A percentile compares a stretch with the other conserved stretches of the same genome.
phyloP scores from a whole-genome alignment of 768 basidiomycete species.

The Termitomyces sp. region DNA sequence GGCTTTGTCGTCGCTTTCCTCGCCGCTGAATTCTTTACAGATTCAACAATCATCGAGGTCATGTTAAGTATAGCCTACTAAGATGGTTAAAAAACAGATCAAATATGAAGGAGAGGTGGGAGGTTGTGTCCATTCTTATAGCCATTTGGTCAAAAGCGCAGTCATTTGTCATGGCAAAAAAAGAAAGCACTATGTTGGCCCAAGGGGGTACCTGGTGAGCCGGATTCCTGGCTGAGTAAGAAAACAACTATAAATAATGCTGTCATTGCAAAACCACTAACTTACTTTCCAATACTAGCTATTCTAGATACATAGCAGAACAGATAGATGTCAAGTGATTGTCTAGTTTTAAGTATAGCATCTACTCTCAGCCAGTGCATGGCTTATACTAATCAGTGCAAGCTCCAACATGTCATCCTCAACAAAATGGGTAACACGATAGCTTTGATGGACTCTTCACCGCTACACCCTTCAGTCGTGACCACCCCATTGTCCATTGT shows the following conservation, averaged over 20 bases:
- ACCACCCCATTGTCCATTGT: background rate
- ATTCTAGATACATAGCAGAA: background rate
- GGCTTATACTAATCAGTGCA: background rate
- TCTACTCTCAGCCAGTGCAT: background rate
- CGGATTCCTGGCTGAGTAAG: background rate
- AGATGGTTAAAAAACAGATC: slow-evolving; percentile 30
- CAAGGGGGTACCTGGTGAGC: too few relatives aligned
- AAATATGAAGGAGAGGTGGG: slow-evolving; percentile 19
- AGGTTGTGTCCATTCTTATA: slow-evolving; percentile 29
- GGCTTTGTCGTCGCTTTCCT: slow-evolving; percentile 31
- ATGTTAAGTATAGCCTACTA: slow-evolving; percentile 12
- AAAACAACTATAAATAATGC: slow-evolving; percentile 5
- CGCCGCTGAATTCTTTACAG: slow-evolving; percentile 23
- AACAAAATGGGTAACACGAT: background rate
- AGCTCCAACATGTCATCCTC: background rate
- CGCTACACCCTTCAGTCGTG: background rate
- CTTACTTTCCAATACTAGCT: background rate
- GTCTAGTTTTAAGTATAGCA: background rate
- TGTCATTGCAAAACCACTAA: background rate
- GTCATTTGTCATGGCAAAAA: background rate
- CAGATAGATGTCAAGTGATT: background rate
- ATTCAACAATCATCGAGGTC: slow-evolving; percentile 34
- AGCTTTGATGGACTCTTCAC: background rate
- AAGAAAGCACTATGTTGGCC: slow-evolving; percentile 7
- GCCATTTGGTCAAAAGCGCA: slow-evolving; percentile 12